Conservation (phyloP, 1,139 yeast species). For the Yamadazyma buinensis region DNA sequence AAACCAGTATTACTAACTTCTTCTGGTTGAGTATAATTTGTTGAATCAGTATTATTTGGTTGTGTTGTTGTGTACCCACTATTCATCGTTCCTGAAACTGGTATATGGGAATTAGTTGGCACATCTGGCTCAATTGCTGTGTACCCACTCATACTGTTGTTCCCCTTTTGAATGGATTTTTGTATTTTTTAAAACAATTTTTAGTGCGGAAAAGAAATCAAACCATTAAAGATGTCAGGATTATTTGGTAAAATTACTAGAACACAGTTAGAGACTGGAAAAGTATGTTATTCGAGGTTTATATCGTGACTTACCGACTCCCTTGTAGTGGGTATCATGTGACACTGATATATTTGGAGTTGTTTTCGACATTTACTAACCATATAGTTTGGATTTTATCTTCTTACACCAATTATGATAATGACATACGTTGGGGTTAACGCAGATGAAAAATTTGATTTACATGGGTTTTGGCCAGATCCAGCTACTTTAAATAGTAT, state of each 20-base stretch:
- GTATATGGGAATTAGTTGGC: not conserved
- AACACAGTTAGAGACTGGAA: conserved; percentile 66
- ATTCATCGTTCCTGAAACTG: not conserved
- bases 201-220: not conserved
- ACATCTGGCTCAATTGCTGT: conserved; percentile 31
- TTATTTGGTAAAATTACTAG: conserved; percentile 42
- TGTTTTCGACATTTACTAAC: conserved; percentile 21
- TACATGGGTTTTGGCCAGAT: conserved; percentile 98
- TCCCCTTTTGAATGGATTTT: no score
- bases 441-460: conserved; percentile 81
- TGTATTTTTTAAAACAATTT: no score
- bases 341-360: no score
- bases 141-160: conserved; percentile 18
- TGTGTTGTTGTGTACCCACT: not conserved
- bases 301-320: no score
- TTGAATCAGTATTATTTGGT: not conserved
- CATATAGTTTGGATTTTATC: conserved; percentile 71
- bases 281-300: conserved; percentile 50
- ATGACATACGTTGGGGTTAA: conserved; percentile 93
- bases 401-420: conserved; percentile 78
- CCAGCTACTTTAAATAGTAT: conserved; percentile 86
- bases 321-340: no score
- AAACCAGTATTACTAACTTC: not conserved
- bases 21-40: not conserved
- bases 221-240: conserved; percentile 16